These are phyloP conservation scores for Acacia confusa DNA, from an alignment of 306 rosid genomes.

Conservation along the genomic window DNA sequence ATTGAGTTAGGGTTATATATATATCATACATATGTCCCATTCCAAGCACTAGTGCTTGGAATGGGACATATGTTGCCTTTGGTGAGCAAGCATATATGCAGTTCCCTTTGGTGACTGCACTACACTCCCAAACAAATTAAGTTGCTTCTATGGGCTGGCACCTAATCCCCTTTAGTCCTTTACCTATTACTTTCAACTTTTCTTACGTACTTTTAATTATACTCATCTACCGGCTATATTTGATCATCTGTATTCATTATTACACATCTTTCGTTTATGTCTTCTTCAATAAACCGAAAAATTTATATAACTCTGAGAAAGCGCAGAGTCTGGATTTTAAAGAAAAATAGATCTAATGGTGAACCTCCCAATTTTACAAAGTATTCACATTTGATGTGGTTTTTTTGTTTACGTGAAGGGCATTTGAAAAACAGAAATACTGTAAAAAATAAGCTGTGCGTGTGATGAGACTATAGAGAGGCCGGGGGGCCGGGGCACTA, in stretches of 20 bases:
- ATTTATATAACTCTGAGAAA: too few relatives aligned
- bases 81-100: background rate
- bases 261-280: background rate
- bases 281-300: background rate
- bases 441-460: background rate
- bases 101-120: background rate
- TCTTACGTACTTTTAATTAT: too few relatives aligned
- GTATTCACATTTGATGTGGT: background rate
- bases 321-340: background rate
- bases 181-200: background rate
- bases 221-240: background rate
- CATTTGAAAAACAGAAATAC: background rate
- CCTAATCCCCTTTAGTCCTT: background rate
- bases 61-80: conserved; percentile 7
- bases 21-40: background rate
- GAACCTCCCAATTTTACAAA: too few relatives aligned
- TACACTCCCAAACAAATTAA: background rate
- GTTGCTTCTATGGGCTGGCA: conserved; percentile 24
- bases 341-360: too few relatives aligned
- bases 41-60: background rate
- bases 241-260: background rate
- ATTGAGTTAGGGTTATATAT: background rate
- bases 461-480: background rate
- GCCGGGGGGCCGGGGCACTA: background rate
- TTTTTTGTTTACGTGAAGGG: background rate